A percentile compares a stretch with the other conserved stretches of the same genome.
These are phyloP conservation scores for Calonectria montana DNA, from an alignment of 2,329 filamentous ascomycete genomes.

Conservation along the genomic window DNA sequence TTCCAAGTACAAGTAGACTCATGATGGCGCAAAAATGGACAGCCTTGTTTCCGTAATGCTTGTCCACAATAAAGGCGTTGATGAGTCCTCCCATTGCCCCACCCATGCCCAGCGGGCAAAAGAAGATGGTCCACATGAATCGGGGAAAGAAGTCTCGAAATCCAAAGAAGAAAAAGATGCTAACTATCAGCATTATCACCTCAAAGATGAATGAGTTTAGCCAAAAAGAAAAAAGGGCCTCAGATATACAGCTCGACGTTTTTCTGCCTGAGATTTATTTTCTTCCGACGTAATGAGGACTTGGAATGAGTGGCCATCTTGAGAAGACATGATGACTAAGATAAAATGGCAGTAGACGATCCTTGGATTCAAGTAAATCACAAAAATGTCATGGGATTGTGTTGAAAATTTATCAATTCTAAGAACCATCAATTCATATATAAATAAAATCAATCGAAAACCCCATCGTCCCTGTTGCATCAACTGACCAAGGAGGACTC, in stretches of 20 bases:
- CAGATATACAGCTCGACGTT: conserved; percentile 20
- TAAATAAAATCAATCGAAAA: background rate
- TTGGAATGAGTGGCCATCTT: background rate
- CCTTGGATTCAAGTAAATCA: background rate
- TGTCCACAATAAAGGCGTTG: conserved; percentile 14
- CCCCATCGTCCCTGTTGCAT: background rate
- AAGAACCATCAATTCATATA: background rate
- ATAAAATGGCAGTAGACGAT: background rate
- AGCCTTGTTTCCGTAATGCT: conserved; percentile 8
- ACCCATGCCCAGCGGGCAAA: conserved; percentile 15
- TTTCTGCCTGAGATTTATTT: conserved; percentile 11
- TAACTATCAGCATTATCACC: conserved; percentile 12
- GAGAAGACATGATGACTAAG: background rate
- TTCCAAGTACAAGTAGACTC: conserved; percentile 12
- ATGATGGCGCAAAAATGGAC: conserved; percentile 19
- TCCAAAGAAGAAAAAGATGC: conserved; percentile 17
- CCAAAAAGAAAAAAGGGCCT: conserved; percentile 25
- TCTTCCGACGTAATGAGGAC: conserved; percentile 3
- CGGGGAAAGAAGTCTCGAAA: conserved; percentile 7
- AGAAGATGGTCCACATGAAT: conserved; percentile 23
- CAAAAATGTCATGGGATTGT: background rate
- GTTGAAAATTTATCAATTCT: background rate
- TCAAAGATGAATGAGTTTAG: conserved; percentile 26
- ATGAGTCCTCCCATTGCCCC: conserved; percentile 15
- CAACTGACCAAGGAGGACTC: background rate